phyloP scores from a whole-genome alignment of 1,284 basidiomycete genomes.

The Peniophora sp. region DNA sequence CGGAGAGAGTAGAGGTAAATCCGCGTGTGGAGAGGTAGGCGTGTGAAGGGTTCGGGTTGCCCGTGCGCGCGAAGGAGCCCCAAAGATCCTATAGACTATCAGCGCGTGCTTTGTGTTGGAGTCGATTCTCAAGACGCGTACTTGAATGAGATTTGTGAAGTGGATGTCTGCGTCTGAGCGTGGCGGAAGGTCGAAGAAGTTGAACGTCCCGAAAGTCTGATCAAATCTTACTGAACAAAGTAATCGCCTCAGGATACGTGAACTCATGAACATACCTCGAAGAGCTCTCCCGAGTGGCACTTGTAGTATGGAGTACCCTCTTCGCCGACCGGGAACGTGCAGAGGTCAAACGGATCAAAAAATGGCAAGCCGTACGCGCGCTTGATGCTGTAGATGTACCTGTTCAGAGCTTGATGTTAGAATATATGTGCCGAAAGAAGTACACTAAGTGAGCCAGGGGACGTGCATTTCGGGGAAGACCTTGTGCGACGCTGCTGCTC shows the following conservation, averaged over 20 bases:
- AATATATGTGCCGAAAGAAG: no score
- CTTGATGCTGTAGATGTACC: no score
- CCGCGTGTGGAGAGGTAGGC: slow-evolving; percentile 24
- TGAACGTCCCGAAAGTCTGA: not conserved
- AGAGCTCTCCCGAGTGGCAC: not conserved
- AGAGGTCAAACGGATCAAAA: not conserved
- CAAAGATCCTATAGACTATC: slow-evolving; percentile 22
- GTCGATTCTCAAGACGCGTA: no score
- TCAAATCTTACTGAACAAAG: not conserved
- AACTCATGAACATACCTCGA: not conserved
- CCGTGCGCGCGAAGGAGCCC: slow-evolving; percentile 30
- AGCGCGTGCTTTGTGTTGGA: no score
- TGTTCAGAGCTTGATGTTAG: no score
- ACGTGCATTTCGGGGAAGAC: not conserved
- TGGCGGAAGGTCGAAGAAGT: not conserved
- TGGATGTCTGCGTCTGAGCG: not conserved
- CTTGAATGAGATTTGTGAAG: not conserved
- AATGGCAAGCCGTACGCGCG: not conserved
- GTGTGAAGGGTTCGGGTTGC: slow-evolving; percentile 31
- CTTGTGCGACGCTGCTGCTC: no score
- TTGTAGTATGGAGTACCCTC: not conserved
- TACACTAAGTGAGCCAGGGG: no score
- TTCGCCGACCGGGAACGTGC: not conserved
- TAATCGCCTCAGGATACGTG: not conserved
- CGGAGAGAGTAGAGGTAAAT: not conserved